Base-by-base conservation (phyloP, 306 rosid genomes). In the Boehmeria nivea region DNA sequence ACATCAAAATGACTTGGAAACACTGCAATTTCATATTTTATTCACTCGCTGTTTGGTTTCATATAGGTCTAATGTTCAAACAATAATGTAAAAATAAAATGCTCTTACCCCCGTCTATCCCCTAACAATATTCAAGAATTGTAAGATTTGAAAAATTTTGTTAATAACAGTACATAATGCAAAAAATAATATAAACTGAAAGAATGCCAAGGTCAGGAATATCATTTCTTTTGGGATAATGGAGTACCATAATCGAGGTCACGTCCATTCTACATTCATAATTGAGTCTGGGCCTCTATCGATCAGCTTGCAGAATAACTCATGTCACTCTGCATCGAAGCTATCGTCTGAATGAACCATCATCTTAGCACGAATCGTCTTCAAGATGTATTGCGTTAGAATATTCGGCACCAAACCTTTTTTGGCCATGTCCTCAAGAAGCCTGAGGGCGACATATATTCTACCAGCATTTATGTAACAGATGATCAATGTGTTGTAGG, bases 191-290 rank as follows among this genome's bases (percentile, higher is more conserved):
- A n/a, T n/a, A n/a, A n/a, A n/a, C n/a, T n/a, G n/a, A 31, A 31
- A 10, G 5, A 31, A 2, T 31, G 36, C 5, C 9, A 4, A 31
- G 1, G 9, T 2, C 5, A 31, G 5, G 9, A 31, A 31, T 31
- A 4, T 31, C 53, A 75, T 73, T 71, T 81, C 87, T 65, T 61
- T 27, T 5, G 89, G 83, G 48, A 79, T 64, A 39, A 68, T 69
- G 42, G 89, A 69, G 63, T 77, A 77, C 94, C 94, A 84, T 38
- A 71, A 39, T 44, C 78, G 81, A 66, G 69, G 80, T 69, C 50
- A 83, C 62, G 83, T 59, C 85, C 86, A 65, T 57, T 84, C 97
- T 43, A 78, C 61, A 43, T 74, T 66, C 77, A 83, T 57, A 74
- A 78, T 79, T 53, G 79, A 71, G 67, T 65, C 57, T 5, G 88